These are phyloP conservation scores for Globisporangium echinulatum DNA, from an alignment of 352 stramenopile species.

Conservation along the genomic window DNA sequence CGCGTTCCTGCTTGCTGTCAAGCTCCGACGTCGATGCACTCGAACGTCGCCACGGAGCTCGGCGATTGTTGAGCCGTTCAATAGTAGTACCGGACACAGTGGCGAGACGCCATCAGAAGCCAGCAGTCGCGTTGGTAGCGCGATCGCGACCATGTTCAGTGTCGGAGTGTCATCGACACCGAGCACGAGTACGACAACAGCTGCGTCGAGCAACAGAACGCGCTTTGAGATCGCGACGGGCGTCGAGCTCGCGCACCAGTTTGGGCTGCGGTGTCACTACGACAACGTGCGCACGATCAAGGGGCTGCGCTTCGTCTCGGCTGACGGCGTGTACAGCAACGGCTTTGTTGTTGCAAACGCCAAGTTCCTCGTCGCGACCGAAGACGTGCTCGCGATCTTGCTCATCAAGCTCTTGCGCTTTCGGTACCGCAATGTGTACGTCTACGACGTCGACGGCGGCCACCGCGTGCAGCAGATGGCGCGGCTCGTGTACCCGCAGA, in stretches of 20 bases:
- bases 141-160: background rate
- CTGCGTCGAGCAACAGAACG: background rate
- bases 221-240: background rate
- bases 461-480: background rate
- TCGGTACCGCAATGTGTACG: background rate
- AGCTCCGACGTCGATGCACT: background rate
- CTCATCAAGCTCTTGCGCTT: background rate
- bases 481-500: slow-evolving; percentile 11
- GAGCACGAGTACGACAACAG: background rate
- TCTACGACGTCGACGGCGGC: background rate
- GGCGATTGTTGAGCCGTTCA: background rate
- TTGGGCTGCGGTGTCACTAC: slow-evolving; percentile 2
- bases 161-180: background rate
- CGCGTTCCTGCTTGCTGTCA: background rate
- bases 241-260: slow-evolving; percentile 6
- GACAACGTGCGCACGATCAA: background rate
- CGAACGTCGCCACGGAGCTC: background rate
- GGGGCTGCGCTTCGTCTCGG: slow-evolving; percentile 11
- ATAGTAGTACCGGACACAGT: background rate
- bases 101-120: background rate
- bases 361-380: slow-evolving; percentile 6
- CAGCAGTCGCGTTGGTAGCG: background rate
- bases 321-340: slow-evolving; percentile 22
- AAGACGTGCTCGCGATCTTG: slow-evolving; percentile 8
- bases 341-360: slow-evolving; percentile 22